Evolutionary conservation across 495 filamentous ascomycete genomes (phyloP).

Genomic region (Hypomontagnella submonticulosa): DNA sequence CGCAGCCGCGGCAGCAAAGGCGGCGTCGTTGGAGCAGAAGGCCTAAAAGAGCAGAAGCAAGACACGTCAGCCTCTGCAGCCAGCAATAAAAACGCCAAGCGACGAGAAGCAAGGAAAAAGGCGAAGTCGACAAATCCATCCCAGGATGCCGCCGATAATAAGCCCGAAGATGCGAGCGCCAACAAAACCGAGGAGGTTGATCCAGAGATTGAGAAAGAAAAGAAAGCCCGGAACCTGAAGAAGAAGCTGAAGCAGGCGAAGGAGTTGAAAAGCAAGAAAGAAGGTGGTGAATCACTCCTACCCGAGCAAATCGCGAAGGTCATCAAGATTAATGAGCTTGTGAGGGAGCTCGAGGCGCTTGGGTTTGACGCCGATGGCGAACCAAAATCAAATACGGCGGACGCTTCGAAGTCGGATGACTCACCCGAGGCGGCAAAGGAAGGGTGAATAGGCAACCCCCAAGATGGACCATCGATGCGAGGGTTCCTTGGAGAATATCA

Average conservation of each 20-base stretch:
- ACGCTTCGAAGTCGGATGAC: not conserved
- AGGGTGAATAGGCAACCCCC: conserved; percentile 15
- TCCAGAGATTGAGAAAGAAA: conserved; percentile 83
- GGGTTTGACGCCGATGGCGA: conserved; percentile 79
- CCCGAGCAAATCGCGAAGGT: conserved; percentile 98
- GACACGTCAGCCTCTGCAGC: conserved; percentile 57
- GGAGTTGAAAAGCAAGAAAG: conserved; percentile 91
- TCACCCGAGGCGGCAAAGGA: conserved; percentile 28
- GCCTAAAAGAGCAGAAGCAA: conserved; percentile 63
- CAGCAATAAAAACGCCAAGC: conserved; percentile 93
- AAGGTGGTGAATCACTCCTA: conserved; percentile 79
- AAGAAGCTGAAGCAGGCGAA: conserved; percentile 96
- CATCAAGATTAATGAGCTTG: conserved; percentile 93
- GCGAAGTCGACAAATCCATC: conserved; percentile 68
- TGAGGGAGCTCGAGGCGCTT: conserved; percentile 85
- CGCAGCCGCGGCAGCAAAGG: conserved; percentile 81
- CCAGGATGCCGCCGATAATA: conserved; percentile 47
- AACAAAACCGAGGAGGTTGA: conserved; percentile 62
- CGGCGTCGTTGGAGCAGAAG: conserved; percentile 82
- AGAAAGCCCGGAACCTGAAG: conserved; percentile 90
- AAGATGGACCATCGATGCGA: not conserved
- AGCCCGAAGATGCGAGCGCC: conserved; percentile 43
- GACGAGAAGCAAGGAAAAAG: conserved; percentile 88
- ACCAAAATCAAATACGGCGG: conserved; percentile 44
- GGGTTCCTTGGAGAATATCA: not conserved